These are phyloP conservation scores for Phlebiopsis gigantea DNA, from an alignment of 768 basidiomycete species.

Conservation along the genomic window DNA sequence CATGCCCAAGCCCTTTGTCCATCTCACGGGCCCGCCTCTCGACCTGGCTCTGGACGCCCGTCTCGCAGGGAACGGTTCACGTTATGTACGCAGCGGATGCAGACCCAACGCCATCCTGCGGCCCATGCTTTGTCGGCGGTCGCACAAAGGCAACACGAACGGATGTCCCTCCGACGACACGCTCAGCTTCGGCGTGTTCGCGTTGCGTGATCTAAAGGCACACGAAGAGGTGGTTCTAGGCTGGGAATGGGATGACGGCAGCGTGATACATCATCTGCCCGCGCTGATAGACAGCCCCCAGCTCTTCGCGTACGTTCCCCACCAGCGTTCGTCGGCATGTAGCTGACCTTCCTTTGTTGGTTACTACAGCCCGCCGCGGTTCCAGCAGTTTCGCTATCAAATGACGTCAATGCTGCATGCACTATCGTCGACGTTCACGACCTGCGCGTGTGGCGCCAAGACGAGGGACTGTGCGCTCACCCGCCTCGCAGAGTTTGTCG, in stretches of 20 bases:
- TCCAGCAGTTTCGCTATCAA: constrained; percentile 54
- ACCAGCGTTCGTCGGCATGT: background rate
- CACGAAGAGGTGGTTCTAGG: constrained; percentile 85
- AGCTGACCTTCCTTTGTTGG: constrained; percentile 4
- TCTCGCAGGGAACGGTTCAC: constrained; percentile 55
- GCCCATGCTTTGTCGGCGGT: constrained; percentile 34
- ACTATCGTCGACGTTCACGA: constrained; percentile 64
- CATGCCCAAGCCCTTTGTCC: constrained; percentile 80
- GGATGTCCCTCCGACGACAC: background rate
- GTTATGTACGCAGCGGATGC: constrained; percentile 58
- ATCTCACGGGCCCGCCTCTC: constrained; percentile 71
- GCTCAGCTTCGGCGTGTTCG: constrained; percentile 77
- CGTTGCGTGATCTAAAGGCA: constrained; percentile 64
- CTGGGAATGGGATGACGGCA: constrained; percentile 97
- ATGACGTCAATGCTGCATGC: constrained; percentile 68
- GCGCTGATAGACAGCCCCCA: constrained; percentile 55
- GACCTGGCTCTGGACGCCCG: constrained; percentile 77
- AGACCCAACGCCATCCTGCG: constrained; percentile 13
- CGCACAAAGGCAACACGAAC: background rate
- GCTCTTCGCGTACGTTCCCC: constrained; percentile 48
- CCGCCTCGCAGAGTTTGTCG: constrained; percentile 64
- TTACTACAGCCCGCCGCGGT: constrained; percentile 36
- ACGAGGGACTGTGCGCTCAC: constrained; percentile 58
- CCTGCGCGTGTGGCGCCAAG: constrained; percentile 66
- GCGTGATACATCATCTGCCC: constrained; percentile 75